Conservation (phyloP, 2,329 filamentous ascomycete species). For the Bisporella sp. region DNA sequence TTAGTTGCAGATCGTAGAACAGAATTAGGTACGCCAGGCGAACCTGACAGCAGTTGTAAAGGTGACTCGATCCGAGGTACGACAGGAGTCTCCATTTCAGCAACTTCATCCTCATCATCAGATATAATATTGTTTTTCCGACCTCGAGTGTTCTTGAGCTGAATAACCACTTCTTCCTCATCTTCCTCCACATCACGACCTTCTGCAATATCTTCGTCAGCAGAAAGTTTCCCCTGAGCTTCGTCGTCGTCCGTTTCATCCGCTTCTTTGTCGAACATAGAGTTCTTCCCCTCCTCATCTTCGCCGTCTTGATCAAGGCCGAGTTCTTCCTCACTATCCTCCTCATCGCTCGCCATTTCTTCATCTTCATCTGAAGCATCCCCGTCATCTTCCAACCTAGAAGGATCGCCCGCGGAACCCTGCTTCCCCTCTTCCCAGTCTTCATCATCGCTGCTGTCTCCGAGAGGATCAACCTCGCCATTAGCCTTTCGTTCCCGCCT, state of each 20-base stretch:
- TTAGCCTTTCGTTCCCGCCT: constrained; percentile 52
- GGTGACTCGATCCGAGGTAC: constrained; percentile 21
- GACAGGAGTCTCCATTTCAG: constrained; percentile 14
- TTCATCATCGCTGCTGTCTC: constrained; percentile 49
- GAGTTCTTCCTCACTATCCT: constrained; percentile 37
- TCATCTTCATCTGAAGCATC: constrained; percentile 31
- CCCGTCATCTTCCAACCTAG: constrained; percentile 30
- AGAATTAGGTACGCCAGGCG: constrained; percentile 48
- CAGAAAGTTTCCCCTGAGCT: constrained; percentile 17
- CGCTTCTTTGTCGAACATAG: constrained; percentile 25
- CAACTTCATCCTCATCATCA: constrained; percentile 34
- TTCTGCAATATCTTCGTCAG: constrained; percentile 25
- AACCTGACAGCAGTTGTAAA: constrained; percentile 32
- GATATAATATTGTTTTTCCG: constrained; percentile 28
- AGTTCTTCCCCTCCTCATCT: constrained; percentile 24
- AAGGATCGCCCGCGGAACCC: constrained; percentile 32
- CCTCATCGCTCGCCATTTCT: constrained; percentile 6
- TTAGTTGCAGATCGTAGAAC: constrained; percentile 64
- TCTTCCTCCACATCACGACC: constrained; percentile 21
- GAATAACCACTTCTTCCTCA: constrained; percentile 20
- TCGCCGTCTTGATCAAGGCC: constrained; percentile 34
- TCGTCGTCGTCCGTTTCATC: constrained; percentile 34
- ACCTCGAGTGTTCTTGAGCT: constrained; percentile 11
- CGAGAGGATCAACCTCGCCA: constrained; percentile 35
- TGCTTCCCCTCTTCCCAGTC: constrained; percentile 42